Conservation (phyloP, 1,139 yeast genomes). For the Candida tetrigidarum region DNA sequence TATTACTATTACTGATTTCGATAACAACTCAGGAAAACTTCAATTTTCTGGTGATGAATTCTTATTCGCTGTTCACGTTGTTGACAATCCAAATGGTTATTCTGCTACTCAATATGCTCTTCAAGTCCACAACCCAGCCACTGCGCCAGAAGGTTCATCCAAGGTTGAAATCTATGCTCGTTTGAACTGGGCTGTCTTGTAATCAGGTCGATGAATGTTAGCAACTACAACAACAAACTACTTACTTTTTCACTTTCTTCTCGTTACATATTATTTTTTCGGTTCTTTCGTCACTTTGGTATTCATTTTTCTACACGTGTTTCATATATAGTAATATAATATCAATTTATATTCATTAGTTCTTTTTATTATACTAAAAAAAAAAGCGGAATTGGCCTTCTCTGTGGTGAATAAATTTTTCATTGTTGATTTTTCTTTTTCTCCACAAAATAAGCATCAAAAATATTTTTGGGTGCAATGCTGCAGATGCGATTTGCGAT, state of each 20-base stretch:
- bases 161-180: constrained; percentile 1
- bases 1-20: constrained; percentile 5
- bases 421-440: background rate
- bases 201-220: background rate
- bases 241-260: background rate
- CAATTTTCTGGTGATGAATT: constrained; percentile 6
- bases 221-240: background rate
- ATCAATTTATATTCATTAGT: background rate
- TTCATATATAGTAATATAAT: background rate
- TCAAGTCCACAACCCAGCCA: constrained; percentile 3
- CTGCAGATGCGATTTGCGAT: background rate
- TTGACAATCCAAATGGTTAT: constrained; percentile 1
- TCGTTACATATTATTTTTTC: constrained; percentile 1
- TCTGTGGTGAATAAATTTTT: background rate
- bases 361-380: too few relatives aligned
- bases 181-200: constrained; percentile 6
- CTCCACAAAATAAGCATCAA: background rate
- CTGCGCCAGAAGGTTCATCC: constrained; percentile 4
- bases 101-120: constrained; percentile 8
- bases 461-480: background rate
- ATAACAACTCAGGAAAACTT: background rate
- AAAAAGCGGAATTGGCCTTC: too few relatives aligned
- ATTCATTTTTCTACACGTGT: background rate
- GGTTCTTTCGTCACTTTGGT: background rate
- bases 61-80: constrained; percentile 8